These are phyloP conservation scores for Microsporum audouinii DNA, from an alignment of 2,329 filamentous ascomycete species.

Conservation along the genomic window DNA sequence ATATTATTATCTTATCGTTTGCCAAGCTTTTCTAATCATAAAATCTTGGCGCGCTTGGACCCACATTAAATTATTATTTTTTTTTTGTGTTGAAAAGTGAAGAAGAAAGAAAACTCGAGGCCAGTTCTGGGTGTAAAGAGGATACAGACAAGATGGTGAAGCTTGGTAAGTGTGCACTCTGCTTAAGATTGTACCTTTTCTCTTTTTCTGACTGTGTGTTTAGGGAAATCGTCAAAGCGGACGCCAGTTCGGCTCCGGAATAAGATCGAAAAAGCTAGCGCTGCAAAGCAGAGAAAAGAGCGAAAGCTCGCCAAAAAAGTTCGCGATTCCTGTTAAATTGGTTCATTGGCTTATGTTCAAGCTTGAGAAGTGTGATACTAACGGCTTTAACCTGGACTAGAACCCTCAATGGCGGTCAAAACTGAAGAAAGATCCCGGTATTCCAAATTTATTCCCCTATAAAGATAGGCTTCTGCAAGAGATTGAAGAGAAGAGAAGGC, in stretches of 20 bases:
- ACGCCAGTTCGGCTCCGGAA: slow-evolving; percentile 77
- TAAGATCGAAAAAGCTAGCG: slow-evolving; percentile 89
- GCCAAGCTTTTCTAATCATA: background rate
- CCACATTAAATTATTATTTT: slow-evolving; percentile 4
- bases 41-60: background rate
- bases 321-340: slow-evolving; percentile 8
- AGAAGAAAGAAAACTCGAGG: background rate
- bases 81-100: background rate
- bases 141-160: slow-evolving; percentile 29
- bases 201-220: background rate
- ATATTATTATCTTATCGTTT: background rate
- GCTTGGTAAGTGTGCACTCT: slow-evolving; percentile 23
- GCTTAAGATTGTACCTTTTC: background rate
- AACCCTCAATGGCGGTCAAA: slow-evolving; percentile 94
- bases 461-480: slow-evolving; percentile 92
- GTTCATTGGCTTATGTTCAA: background rate
- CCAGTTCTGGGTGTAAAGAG: background rate
- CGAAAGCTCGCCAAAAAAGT: slow-evolving; percentile 80
- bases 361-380: background rate
- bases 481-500: slow-evolving; percentile 75
- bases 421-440: slow-evolving; percentile 94
- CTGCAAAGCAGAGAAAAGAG: slow-evolving; percentile 79
- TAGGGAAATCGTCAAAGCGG: slow-evolving; percentile 93
- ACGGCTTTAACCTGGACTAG: slow-evolving; percentile 25
- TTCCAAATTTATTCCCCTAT: slow-evolving; percentile 94